Base-by-base conservation (phyloP, 1,284 basidiomycete genomes). In the Cutaneotrichosporon cutaneum region DNA sequence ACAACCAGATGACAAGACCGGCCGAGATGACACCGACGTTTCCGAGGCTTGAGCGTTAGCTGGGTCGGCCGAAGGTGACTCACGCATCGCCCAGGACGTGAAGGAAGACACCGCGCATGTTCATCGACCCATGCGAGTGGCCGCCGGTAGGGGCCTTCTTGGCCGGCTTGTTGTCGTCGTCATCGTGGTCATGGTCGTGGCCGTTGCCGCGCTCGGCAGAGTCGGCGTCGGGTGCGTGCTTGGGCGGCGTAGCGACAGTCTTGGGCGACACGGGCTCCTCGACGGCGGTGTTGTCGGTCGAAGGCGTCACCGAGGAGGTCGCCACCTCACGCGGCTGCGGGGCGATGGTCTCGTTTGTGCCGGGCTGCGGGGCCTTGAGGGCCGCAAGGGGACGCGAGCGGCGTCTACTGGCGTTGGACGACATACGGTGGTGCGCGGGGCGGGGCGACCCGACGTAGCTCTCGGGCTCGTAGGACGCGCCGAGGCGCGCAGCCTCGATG, bases 11-110 rank as follows among this genome's bases (percentile, higher is more conserved):
- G 73, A 96, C 82, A 11, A 98, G 84, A 67, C 96, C 96, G 5
- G 94, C 91, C 30, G 88, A 86, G 65, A 99, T 98, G 66, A 99
- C 96, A 64, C 96, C 96, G 65, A 98, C 90, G 77, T 99, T 99
- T 61, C 96, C 95, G 45, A 97, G 84, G 26, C 75, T 77, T 45
- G 2, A 21, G n/a, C 21, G 53, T 54, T 11, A 55, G 42, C 35
- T 26, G n/a, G 35, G 18, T 27, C 39, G 56, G 35, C 7, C 14
- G 10, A 33, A 14, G 14, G 14, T 13, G 14, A 76, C 79, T 74
- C 62, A 80, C 66, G 96, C 96, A 81, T 99, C 96, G 36, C 96
- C 95, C 45, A 99, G 79, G 27, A 99, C 95, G 79, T 99, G 96
- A 26, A 99, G 81, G 60, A 99, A 84, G 4, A 99, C 85, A 32